Percentiles rank a stretch among this genome's conserved stretches.
These are phyloP conservation scores for Mycotypha africana DNA, from an alignment of 371 early-diverging fungal species.

Conservation along the genomic window DNA sequence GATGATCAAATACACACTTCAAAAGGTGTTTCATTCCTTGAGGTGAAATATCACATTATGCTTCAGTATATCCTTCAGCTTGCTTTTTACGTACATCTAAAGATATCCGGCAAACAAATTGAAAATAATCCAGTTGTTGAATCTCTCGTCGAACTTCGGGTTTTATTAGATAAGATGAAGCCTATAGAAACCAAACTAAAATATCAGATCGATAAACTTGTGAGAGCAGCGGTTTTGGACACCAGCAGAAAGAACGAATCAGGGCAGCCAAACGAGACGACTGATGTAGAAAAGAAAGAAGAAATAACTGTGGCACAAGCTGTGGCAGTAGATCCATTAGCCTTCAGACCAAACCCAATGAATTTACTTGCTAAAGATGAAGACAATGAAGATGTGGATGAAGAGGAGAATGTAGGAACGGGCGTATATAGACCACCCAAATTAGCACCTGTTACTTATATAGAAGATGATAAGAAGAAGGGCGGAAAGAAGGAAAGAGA, in stretches of 20 bases:
- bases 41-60: constrained; percentile 81
- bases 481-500: constrained; percentile 55
- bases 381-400: constrained; percentile 40
- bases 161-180: constrained; percentile 87
- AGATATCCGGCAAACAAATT: constrained; percentile 68
- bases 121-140: constrained; percentile 62
- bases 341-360: constrained; percentile 85
- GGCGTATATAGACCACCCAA: constrained; percentile 83
- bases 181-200: constrained; percentile 91
- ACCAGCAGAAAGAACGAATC: constrained; percentile 7
- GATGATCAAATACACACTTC: constrained; percentile 61
- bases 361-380: constrained; percentile 48
- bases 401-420: constrained; percentile 10
- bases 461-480: constrained; percentile 54
- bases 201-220: constrained; percentile 95
- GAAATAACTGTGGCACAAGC: constrained; percentile 16
- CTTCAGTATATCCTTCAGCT: constrained; percentile 85
- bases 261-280: too few relatives aligned
- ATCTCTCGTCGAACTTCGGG: constrained; percentile 73
- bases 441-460: constrained; percentile 83
- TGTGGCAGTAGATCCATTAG: constrained; percentile 65
- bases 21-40: constrained; percentile 80
- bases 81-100: constrained; percentile 66
- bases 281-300: constrained; percentile 4
- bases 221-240: constrained; percentile 66